Evolutionary conservation across 2,329 filamentous ascomycete species (phyloP).

Genomic region (Fusarium papillatum): DNA sequence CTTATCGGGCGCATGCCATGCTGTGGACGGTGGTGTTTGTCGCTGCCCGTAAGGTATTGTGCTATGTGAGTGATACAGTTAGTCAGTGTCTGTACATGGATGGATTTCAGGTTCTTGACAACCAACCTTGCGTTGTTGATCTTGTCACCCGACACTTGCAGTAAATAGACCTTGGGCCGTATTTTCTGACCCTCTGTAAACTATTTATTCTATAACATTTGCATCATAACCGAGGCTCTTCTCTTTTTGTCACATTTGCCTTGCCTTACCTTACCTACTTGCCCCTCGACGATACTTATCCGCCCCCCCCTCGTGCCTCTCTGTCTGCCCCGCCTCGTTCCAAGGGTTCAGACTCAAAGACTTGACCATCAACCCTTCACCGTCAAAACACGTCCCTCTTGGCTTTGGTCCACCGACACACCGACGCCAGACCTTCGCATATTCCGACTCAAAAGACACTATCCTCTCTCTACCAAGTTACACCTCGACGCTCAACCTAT

Average conservation of each 20-base stretch:
- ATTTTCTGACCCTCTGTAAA: not conserved
- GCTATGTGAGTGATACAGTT: constrained; percentile 6
- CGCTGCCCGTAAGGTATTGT: not conserved
- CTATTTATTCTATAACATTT: not conserved
- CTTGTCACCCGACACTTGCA: constrained; percentile 14
- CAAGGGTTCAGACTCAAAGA: constrained; percentile 24
- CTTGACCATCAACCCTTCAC: constrained; percentile 18
- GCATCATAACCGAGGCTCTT: not conserved
- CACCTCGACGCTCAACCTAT: not conserved
- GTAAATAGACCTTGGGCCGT: not conserved
- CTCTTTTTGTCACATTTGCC: not conserved
- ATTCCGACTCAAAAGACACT: not conserved
- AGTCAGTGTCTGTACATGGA: not conserved
- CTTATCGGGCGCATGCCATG: constrained; percentile 36
- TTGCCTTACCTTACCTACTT: not conserved
- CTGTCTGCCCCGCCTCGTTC: constrained; percentile 34
- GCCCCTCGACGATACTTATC: constrained; percentile 14
- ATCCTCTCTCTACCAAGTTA: not conserved
- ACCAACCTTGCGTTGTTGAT: not conserved
- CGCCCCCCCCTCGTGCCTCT: constrained; percentile 11
- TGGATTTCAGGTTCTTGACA: constrained; percentile 3
- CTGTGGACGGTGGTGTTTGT: constrained; percentile 4
- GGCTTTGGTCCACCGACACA: not conserved
- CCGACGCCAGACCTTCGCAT: not conserved
- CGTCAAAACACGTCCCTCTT: constrained; percentile 9